Percentiles rank a stretch among this genome's conserved stretches.
Conservation (phyloP, 2,329 filamentous ascomycete genomes). For the Monosporascus sp. region DNA sequence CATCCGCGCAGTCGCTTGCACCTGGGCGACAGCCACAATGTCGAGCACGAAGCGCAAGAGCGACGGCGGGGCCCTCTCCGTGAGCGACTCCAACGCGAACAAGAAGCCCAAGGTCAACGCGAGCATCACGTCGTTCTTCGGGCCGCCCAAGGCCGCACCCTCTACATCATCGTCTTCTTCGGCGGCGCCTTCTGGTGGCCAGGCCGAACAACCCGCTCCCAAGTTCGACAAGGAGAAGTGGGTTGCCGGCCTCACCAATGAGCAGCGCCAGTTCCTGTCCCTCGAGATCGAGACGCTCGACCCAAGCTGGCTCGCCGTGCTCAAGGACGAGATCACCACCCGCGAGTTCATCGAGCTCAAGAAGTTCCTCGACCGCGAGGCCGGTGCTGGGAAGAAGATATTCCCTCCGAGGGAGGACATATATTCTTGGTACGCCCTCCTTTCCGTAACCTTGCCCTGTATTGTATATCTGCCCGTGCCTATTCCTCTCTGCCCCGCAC, state of each 20-base stretch:
- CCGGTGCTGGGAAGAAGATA: conserved; percentile 66
- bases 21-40: conserved; percentile 30
- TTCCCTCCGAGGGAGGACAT: conserved; percentile 87
- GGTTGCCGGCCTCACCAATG: conserved; percentile 70
- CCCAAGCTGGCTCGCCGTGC: conserved; percentile 81
- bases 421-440: conserved; percentile 74
- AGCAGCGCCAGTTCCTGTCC: conserved; percentile 76
- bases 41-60: conserved; percentile 64
- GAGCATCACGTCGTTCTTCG: conserved; percentile 88
- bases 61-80: conserved; percentile 29
- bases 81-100: conserved; percentile 47
- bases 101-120: conserved; percentile 72
- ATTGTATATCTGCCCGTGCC: not conserved
- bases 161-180: no score
- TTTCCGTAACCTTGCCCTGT: not conserved
- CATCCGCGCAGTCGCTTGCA: no score
- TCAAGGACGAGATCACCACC: conserved; percentile 79
- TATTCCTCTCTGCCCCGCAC: not conserved
- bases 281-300: conserved; percentile 91
- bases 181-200: no score
- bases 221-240: conserved; percentile 89
- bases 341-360: conserved; percentile 85
- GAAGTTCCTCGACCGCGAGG: conserved; percentile 76
- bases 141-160: conserved; percentile 51
- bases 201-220: conserved; percentile 11